Evolutionary conservation across 164 flowering plant genomes (phyloP), one percentile per base, ranked within the genome.

Genomic region (Umbilicus rupestris): DNA sequence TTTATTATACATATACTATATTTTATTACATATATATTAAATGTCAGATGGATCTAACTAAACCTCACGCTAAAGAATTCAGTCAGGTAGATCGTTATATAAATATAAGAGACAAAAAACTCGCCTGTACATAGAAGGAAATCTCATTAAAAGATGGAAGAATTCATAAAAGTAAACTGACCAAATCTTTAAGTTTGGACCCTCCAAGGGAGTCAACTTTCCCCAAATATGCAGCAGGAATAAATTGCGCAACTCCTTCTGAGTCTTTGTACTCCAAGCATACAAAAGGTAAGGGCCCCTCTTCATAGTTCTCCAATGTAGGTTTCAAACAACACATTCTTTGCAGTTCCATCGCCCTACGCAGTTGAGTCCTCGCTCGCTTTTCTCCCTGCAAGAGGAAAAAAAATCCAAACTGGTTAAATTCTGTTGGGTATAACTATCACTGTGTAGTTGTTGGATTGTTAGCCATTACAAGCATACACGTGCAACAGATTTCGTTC

Each of bases 191-290:
- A 30, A 87, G 69, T 71, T 84, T 85, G n/a, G 87, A 74, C 72
- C 82, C 75, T 75, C 73, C 69, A 42, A 89, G 64, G n/a, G 83
- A 75, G 76, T 87, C 84, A 66, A 85, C 81, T 65, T 73, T 78
- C 52, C 92, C 97, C 79, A 89, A 72, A 73, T 84, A 87, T 68
- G 89, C 90, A 75, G 90, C 94, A 69, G 95, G 78, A 42, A 90
- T 72, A 7, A 68, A 71, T 65, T 87, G 90, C 24, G 79, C 78
- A 75, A 81, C 81, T 39, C 86, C 89, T 63, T 81, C 87, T 66
- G 79, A 71, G 72, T 89, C 96, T 70, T 75, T 84, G 68, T 89
- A 85, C 62, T 85, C 84, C 81, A 94, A 75, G 55, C 90, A 90
- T 20, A 90, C 33, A 74, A 87, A 94, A 70, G 92, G 90, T 70